A percentile compares a stretch with the other conserved stretches of the same genome.
Conservation (phyloP, 192 early-diverging fungal species). For the Entomortierella parvispora region DNA sequence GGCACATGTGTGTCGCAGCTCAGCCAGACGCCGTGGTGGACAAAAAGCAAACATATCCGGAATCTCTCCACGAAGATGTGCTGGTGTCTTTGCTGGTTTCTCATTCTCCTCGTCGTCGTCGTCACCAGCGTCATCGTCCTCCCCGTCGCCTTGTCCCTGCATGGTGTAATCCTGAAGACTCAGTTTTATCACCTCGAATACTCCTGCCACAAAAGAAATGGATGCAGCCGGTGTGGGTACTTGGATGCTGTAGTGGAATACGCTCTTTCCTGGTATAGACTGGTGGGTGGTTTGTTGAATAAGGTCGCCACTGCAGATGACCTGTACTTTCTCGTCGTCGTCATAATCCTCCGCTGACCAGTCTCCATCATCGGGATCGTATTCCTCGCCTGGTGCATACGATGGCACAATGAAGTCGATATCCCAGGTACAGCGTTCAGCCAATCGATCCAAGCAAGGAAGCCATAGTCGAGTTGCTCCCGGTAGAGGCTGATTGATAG, state of each 20-base stretch:
- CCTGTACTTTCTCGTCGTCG: slow-evolving; percentile 60
- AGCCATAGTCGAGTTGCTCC: slow-evolving; percentile 80
- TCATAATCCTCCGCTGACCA: slow-evolving; percentile 56
- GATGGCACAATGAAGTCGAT: slow-evolving; percentile 76
- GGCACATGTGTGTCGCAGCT: slow-evolving; percentile 56
- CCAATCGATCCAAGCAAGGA: slow-evolving; percentile 77
- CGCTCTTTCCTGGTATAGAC: slow-evolving; percentile 62
- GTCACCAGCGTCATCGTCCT: slow-evolving; percentile 21
- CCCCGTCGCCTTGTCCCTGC: slow-evolving; percentile 20
- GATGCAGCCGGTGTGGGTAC: slow-evolving; percentile 75
- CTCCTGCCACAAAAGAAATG: slow-evolving; percentile 77
- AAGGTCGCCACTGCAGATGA: slow-evolving; percentile 77
- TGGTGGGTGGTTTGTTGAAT: slow-evolving; percentile 71
- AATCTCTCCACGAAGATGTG: slow-evolving; percentile 38
- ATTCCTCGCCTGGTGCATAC: slow-evolving; percentile 37
- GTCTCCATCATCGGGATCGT: slow-evolving; percentile 42
- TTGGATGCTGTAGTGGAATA: slow-evolving; percentile 75
- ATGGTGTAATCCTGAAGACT: slow-evolving; percentile 29
- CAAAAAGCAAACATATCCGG: slow-evolving; percentile 79
- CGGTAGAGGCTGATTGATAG: slow-evolving; percentile 71
- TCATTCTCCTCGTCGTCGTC: slow-evolving; percentile 9
- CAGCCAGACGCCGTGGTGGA: slow-evolving; percentile 65
- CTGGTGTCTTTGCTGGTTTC: slow-evolving; percentile 15
- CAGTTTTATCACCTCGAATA: slow-evolving; percentile 43
- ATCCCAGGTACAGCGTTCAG: slow-evolving; percentile 82